Percentiles rank a stretch among this genome's conserved stretches.
Evolutionary conservation across 305 asterid species (phyloP).

Genomic region (Euphrasia arctica): DNA sequence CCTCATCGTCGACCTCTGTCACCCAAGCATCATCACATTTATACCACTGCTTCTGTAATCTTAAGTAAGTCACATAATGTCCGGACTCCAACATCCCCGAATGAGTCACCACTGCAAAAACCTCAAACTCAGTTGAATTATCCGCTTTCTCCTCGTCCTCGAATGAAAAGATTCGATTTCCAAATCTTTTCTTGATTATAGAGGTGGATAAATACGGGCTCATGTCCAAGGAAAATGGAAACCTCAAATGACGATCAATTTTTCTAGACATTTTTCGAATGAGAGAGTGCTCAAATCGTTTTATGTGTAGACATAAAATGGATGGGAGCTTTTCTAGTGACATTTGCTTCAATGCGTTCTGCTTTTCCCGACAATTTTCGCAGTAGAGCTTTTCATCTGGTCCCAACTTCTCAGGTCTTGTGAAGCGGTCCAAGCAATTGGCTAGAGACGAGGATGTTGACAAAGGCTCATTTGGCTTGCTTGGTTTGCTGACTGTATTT

Average conservation of each 20-base stretch:
- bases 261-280: constrained; percentile 57
- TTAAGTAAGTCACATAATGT: constrained; percentile 62
- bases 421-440: constrained; percentile 69
- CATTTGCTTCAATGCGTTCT: constrained; percentile 61
- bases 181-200: constrained; percentile 52
- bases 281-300: constrained; percentile 66
- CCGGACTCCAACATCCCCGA: constrained; percentile 80
- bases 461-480: constrained; percentile 40
- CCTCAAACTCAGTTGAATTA: constrained; percentile 54
- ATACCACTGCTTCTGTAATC: constrained; percentile 64
- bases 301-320: constrained; percentile 63
- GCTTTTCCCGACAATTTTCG: constrained; percentile 57
- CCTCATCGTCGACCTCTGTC: constrained; percentile 65
- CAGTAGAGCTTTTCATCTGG: constrained; percentile 64
- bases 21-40: constrained; percentile 89
- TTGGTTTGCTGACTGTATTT: constrained; percentile 28
- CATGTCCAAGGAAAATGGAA: constrained; percentile 76
- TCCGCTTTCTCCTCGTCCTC: constrained; percentile 54
- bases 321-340: constrained; percentile 64
- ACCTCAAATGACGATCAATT: constrained; percentile 62
- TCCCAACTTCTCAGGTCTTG: constrained; percentile 67
- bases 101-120: constrained; percentile 77
- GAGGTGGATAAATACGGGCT: constrained; percentile 66
- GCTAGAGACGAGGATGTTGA: constrained; percentile 39
- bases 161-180: constrained; percentile 53